phyloP scores from a whole-genome alignment of 2,329 filamentous ascomycete species.

The Trichoderma aggressivum region DNA sequence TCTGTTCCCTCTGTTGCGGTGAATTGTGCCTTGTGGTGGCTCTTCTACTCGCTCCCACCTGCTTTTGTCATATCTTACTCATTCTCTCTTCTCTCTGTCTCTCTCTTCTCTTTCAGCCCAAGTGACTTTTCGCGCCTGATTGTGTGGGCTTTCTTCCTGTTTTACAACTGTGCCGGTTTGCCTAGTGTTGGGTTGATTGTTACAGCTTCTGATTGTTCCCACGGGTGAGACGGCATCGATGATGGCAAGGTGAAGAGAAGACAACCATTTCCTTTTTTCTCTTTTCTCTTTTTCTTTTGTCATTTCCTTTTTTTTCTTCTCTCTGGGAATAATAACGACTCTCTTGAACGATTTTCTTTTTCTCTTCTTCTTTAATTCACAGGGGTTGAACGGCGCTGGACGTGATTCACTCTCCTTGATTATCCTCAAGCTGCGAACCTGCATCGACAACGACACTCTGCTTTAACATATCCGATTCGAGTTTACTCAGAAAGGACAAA shows the following conservation, averaged over 20 bases:
- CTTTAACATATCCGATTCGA: neutral
- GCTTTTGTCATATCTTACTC: neutral
- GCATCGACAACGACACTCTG: slow-evolving; percentile 1
- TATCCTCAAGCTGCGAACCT: neutral
- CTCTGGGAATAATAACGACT: neutral
- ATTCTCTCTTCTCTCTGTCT: neutral
- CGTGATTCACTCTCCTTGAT: slow-evolving; percentile 19
- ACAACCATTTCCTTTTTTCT: neutral
- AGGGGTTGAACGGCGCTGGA: slow-evolving; percentile 19
- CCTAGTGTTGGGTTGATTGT: slow-evolving; percentile 13
- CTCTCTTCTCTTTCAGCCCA: neutral
- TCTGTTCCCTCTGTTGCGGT: neutral
- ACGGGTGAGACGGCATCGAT: neutral
- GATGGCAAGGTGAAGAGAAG: slow-evolving; percentile 13
- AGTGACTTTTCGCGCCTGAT: neutral
- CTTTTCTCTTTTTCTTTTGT: neutral
- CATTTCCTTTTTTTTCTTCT: neutral
- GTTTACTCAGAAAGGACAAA: neutral
- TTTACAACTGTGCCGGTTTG: slow-evolving; percentile 18
- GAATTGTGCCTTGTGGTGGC: neutral
- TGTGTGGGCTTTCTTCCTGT: neutral
- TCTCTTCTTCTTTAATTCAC: neutral
- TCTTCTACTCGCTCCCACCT: neutral
- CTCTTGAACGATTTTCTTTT: neutral
- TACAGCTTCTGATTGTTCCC: neutral